Percentiles rank a stretch among this genome's conserved stretches.
Evolutionary conservation across 2,329 filamentous ascomycete genomes (phyloP).

Genomic region (Aspergillus sp.): DNA sequence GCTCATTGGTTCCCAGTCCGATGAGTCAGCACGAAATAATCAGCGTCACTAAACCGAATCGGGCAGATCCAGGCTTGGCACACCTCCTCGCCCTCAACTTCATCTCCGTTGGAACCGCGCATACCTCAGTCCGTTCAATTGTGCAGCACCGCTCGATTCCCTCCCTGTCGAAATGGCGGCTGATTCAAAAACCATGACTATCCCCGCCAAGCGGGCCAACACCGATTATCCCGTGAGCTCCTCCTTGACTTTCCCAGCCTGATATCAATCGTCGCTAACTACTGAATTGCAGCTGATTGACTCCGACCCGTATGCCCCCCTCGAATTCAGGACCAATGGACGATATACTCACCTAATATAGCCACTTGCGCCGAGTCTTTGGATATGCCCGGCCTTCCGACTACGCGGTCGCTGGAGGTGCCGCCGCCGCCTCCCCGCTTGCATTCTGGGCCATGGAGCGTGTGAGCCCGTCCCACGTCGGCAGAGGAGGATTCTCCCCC

Average conservation of each 20-base stretch:
- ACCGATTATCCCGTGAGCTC: conserved; percentile 81
- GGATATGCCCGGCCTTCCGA: conserved; percentile 83
- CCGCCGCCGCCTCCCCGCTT: conserved; percentile 70
- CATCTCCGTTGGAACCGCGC: conserved; percentile 22
- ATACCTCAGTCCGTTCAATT: conserved; percentile 21
- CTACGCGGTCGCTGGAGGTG: conserved; percentile 68
- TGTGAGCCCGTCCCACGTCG: conserved; percentile 79
- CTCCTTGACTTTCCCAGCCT: background rate
- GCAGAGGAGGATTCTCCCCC: conserved; percentile 76
- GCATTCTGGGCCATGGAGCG: conserved; percentile 78
- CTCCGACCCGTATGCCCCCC: conserved; percentile 80
- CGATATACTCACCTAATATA: conserved; percentile 43
- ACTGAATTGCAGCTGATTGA: conserved; percentile 77
- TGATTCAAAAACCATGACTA: conserved; percentile 46
- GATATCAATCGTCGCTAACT: conserved; percentile 18
- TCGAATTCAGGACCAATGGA: conserved; percentile 7
- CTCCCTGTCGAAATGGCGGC: conserved; percentile 33
- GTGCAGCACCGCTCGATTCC: conserved; percentile 9
- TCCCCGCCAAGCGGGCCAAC: conserved; percentile 75
- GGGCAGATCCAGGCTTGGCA: conserved; percentile 18
- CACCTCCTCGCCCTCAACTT: conserved; percentile 24
- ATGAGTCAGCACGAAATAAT: background rate
- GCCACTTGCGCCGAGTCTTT: conserved; percentile 87
- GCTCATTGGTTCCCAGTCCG: too few relatives aligned
- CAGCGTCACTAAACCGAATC: conserved; percentile 2